Evolutionary conservation across 768 basidiomycete genomes (phyloP).

Genomic region (Hypholoma fasciculare): DNA sequence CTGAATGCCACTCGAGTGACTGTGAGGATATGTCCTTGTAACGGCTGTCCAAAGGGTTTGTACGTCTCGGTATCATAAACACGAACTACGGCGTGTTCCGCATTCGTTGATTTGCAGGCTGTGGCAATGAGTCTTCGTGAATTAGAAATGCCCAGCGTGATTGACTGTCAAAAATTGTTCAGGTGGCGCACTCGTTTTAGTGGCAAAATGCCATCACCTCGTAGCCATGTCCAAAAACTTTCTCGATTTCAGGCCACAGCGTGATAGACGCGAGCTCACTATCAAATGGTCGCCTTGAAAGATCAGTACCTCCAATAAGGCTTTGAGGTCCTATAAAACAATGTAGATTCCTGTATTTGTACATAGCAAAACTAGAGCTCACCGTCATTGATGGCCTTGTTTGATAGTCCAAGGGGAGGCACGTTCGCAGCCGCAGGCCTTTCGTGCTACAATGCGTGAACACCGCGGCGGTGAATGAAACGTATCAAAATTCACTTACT

Average conservation of each 20-base stretch:
- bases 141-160: constrained; percentile 76
- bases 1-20: constrained; percentile 92
- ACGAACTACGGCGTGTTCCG: constrained; percentile 89
- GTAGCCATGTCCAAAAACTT: constrained; percentile 97
- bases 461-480: neutral
- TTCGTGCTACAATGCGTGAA: constrained; percentile 37
- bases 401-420: constrained; percentile 91
- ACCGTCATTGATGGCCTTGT: constrained; percentile 86
- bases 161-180: constrained; percentile 54
- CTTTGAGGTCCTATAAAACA: constrained; percentile 20
- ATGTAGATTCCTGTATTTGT: neutral
- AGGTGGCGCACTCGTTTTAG: neutral
- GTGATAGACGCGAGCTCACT: constrained; percentile 86
- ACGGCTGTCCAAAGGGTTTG: constrained; percentile 67
- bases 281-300: constrained; percentile 70
- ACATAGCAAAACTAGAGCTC: neutral
- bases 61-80: constrained; percentile 75
- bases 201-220: constrained; percentile 53
- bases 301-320: constrained; percentile 21
- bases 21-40: constrained; percentile 85
- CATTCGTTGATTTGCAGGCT: constrained; percentile 83
- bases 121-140: constrained; percentile 76
- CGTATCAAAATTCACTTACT: constrained; percentile 32
- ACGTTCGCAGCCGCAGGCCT: constrained; percentile 84
- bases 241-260: constrained; percentile 96